Base-by-base conservation (phyloP, 805 yeast genomes). In the Hanseniaspora vineae region DNA sequence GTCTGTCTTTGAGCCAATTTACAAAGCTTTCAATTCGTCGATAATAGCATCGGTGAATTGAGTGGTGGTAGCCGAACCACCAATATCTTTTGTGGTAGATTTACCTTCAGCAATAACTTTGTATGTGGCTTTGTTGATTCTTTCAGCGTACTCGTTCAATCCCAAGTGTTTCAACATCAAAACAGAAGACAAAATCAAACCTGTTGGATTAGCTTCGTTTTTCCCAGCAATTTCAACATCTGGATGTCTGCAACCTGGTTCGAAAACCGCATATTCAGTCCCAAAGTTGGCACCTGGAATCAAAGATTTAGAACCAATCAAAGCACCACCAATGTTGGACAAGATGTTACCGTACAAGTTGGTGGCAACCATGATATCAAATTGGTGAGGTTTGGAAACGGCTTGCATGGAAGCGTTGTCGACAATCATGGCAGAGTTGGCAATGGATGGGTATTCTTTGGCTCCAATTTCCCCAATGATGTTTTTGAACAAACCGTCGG, bases 371-470 rank as follows among this genome's bases (percentile, higher is more conserved):
- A 90, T 77, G 49, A 92, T 97, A 67, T 92, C 97, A 63, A 90
- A 90, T 74, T 90, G 97, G 70, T 90, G 96, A 58, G 97, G 97
- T 70, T 83, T 77, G 50, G 97, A 89, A 54, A 90, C 98, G 51
- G 97, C 96, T 75, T 90, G 97, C 98, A 90, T 92, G 52, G 97
- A 87, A 52, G 97, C 97, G 66, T 90, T 90, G 72, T 90, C 98
- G 59, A 90, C 97, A 71, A 90, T 92, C 79, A 92, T 85, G 69
- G 89, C 95, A 11, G 42, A 44, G 29, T 32, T 17, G 52, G 75
- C 76, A 55, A 90, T 77, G 51, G 81, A 82, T 55, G 95, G 94
- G 71, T 84, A 84, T 69, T 84, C 90, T 59, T 78, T 80, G 63
- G 29, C 8, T 23, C 87, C 89, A 56, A 92, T 80, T 58, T 82